A percentile compares a stretch with the other conserved stretches of the same genome.
These are phyloP conservation scores for Eucalyptus decipiens DNA, from an alignment of 345 rosid species.

Conservation along the genomic window DNA sequence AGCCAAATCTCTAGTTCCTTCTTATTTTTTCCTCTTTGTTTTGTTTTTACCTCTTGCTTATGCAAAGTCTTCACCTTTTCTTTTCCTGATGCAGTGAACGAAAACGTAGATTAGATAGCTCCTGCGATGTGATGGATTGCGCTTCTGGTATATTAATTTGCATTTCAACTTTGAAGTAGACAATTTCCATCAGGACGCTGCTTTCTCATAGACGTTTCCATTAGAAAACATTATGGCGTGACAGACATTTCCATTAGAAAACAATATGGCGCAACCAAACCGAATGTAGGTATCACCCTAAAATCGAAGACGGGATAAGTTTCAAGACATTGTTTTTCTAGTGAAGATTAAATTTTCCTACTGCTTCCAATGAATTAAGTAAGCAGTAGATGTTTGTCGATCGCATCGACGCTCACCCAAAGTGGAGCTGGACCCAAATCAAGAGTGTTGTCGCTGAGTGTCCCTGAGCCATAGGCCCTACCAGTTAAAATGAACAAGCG, in stretches of 20 bases:
- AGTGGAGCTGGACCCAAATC: background rate
- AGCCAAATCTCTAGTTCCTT: background rate
- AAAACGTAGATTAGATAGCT: background rate
- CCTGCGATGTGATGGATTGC: background rate
- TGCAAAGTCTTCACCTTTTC: background rate
- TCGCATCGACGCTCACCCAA: rapidly evolving
- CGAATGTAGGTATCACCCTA: background rate
- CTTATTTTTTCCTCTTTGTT: background rate
- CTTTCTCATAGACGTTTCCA: background rate
- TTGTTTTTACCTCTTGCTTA: background rate
- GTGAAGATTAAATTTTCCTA: background rate
- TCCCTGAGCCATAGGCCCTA: background rate
- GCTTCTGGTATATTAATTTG: background rate
- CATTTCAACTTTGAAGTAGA: background rate
- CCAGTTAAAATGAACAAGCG: background rate
- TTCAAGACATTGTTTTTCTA: no score
- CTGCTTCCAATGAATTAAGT: background rate
- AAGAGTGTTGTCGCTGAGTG: background rate
- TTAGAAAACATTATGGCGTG: background rate
- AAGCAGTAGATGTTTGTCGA: background rate
- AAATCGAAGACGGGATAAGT: background rate
- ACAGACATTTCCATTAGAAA: background rate
- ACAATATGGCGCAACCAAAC: background rate
- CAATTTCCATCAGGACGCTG: background rate
- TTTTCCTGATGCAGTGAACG: background rate